These are phyloP conservation scores for Saccharomycopsis fermentans DNA, from an alignment of 805 yeast genomes.

Conservation along the genomic window DNA sequence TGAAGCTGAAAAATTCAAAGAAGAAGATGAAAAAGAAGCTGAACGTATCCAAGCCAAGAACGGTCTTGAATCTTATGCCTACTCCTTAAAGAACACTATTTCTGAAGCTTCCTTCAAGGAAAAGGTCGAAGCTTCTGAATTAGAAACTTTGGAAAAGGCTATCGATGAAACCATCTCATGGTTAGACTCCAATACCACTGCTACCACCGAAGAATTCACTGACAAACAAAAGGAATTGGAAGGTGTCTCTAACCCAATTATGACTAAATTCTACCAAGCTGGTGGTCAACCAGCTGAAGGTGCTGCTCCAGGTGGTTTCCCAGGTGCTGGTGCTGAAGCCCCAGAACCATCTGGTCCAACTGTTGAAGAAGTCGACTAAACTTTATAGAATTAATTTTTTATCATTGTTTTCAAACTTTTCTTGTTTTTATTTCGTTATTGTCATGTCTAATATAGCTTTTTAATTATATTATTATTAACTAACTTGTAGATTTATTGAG, in stretches of 20 bases:
- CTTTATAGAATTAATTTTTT: background rate
- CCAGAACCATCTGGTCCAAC: conserved; percentile 53
- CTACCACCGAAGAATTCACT: conserved; percentile 82
- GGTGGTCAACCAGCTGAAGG: conserved; percentile 56
- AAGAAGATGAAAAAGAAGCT: conserved; percentile 93
- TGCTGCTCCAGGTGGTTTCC: conserved; percentile 40
- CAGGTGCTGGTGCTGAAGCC: conserved; percentile 45
- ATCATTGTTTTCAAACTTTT: background rate
- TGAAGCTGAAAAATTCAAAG: conserved; percentile 96
- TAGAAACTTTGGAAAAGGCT: conserved; percentile 63
- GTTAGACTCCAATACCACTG: conserved; percentile 92
- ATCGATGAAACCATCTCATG: conserved; percentile 81
- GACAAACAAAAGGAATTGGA: conserved; percentile 96
- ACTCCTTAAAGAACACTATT: conserved; percentile 80
- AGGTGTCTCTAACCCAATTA: conserved; percentile 90
- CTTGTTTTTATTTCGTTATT: background rate
- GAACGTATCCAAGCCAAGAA: conserved; percentile 89
- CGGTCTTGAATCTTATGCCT: conserved; percentile 90
- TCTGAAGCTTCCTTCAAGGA: conserved; percentile 69
- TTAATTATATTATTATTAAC: background rate
- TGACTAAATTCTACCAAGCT: conserved; percentile 94
- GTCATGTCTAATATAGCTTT: conserved; percentile 1
- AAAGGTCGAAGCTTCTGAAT: conserved; percentile 64
- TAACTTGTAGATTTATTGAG: background rate
- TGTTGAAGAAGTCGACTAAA: conserved; percentile 71